These are phyloP conservation scores for Ensete glaucum DNA, from an alignment of 176 grass and related monocot species.

Conservation along the genomic window DNA sequence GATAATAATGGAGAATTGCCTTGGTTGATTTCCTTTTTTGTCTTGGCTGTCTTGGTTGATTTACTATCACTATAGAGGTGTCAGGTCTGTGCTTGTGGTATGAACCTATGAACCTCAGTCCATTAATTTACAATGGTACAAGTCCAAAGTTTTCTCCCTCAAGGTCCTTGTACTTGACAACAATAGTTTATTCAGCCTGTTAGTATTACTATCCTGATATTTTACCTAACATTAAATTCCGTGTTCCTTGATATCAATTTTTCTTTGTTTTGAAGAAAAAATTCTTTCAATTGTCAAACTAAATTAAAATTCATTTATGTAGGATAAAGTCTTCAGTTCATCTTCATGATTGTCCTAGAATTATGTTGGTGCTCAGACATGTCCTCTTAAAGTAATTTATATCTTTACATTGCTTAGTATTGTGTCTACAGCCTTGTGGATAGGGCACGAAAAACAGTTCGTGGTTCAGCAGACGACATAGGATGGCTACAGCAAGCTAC, in stretches of 20 bases:
- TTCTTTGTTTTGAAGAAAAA: not conserved
- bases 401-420: conserved; percentile 1
- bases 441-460: conserved; percentile 70
- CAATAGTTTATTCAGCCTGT: not conserved
- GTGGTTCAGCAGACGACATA: conserved; percentile 83
- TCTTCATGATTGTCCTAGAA: not conserved
- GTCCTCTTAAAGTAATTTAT: not conserved
- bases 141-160: not conserved
- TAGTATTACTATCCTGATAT: not conserved
- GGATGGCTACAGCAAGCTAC: conserved; percentile 61
- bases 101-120: not conserved
- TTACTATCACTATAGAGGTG: not conserved
- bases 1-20: not conserved
- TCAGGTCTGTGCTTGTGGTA: not conserved
- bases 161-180: not conserved
- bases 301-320: not conserved
- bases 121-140: too few species aligned
- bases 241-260: not conserved
- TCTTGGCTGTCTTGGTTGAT: not conserved
- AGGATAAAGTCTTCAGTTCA: not conserved
- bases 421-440: conserved; percentile 53
- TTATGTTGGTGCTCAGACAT: not conserved
- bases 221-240: not conserved
- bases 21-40: not conserved
- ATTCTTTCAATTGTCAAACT: not conserved